Conservation (phyloP, 441 rosid species). For the Theobroma grandiflorum region DNA sequence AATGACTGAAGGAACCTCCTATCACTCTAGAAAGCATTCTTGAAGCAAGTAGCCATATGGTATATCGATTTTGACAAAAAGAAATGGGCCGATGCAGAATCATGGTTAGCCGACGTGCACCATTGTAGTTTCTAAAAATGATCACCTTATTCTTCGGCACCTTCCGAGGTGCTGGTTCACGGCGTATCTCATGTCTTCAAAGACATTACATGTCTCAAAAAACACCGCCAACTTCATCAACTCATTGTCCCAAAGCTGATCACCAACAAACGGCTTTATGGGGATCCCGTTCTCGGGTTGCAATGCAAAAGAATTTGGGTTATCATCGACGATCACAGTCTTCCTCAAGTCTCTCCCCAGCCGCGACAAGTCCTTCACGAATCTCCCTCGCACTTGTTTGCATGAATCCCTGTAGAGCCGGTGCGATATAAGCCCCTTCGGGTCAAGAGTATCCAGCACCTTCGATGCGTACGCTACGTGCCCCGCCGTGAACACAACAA, state of each 20-base stretch:
- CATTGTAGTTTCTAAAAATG: not conserved
- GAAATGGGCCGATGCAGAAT: no score
- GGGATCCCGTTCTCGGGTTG: conserved; percentile 91
- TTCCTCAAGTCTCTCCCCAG: conserved; percentile 67
- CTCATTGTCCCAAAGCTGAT: conserved; percentile 63
- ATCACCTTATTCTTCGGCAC: not conserved
- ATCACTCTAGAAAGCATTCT: not conserved
- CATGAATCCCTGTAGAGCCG: conserved; percentile 76
- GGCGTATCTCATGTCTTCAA: conserved; percentile 77
- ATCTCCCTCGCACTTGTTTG: conserved; percentile 61
- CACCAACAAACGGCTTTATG: conserved; percentile 61
- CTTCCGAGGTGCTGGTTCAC: conserved; percentile 49
- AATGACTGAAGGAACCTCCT: not conserved
- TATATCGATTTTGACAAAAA: no score
- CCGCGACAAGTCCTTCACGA: conserved; percentile 68
- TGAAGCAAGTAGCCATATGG: not conserved
- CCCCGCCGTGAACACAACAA: conserved; percentile 92
- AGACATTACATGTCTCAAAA: conserved; percentile 56
- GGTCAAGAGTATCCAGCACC: conserved; percentile 69
- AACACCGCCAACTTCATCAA: conserved; percentile 60
- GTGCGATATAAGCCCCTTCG: conserved; percentile 55
- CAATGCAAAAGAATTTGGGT: conserved; percentile 65
- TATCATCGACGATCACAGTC: conserved; percentile 80
- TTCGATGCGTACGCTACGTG: conserved; percentile 77
- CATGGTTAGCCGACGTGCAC: not conserved